These are phyloP conservation scores for Gentiana straminea DNA, from an alignment of 257 asterid species.

Conservation along the genomic window DNA sequence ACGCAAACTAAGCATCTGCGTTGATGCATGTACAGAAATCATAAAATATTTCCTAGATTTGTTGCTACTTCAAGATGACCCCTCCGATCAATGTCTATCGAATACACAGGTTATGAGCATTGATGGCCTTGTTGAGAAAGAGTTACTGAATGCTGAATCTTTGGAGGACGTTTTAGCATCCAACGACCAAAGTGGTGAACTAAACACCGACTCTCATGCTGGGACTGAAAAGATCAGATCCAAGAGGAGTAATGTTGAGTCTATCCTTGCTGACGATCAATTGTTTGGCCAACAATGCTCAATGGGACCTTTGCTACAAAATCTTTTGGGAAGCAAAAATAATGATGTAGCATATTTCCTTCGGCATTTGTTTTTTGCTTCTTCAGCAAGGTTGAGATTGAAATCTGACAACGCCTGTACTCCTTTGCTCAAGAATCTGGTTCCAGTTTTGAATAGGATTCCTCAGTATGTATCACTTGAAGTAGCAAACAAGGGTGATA, in stretches of 20 bases:
- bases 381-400: slow-evolving; percentile 65
- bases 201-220: slow-evolving; percentile 9
- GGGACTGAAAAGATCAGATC: slow-evolving; percentile 16
- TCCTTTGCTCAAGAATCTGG: slow-evolving; percentile 35
- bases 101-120: slow-evolving; percentile 10
- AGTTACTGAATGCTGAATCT: slow-evolving; percentile 13
- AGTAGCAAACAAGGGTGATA: slow-evolving; percentile 33
- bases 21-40: slow-evolving; percentile 33
- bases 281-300: slow-evolving; percentile 26
- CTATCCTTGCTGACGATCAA: slow-evolving; percentile 42
- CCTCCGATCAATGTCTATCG: slow-evolving; percentile 9
- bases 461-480: slow-evolving; percentile 53
- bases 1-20: slow-evolving; percentile 30
- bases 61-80: slow-evolving; percentile 46
- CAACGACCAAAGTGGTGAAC: slow-evolving; percentile 19
- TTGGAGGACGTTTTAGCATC: neutral
- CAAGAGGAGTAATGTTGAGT: slow-evolving; percentile 30
- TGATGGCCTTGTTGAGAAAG: slow-evolving; percentile 23
- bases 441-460: slow-evolving; percentile 36
- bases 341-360: slow-evolving; percentile 49
- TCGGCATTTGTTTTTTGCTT: slow-evolving; percentile 59
- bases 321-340: slow-evolving; percentile 50
- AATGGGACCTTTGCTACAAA: slow-evolving; percentile 37
- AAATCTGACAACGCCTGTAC: slow-evolving; percentile 34
- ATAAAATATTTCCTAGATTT: slow-evolving; percentile 22